These are phyloP conservation scores for Pyrus hybrid DNA, from an alignment of 331 rosid genomes.

Conservation along the genomic window DNA sequence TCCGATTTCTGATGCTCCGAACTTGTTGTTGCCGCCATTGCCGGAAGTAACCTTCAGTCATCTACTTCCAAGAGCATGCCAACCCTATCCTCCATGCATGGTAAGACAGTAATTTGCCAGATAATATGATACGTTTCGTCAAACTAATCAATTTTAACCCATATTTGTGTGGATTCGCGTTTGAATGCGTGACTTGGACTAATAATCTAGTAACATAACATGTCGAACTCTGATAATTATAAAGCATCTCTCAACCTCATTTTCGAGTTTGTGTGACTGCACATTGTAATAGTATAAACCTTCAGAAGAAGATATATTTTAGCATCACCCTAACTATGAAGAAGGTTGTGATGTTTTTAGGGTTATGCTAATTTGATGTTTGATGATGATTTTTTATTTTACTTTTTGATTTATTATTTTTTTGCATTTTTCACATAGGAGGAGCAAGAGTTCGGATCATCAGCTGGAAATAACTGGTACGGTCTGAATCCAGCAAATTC, in stretches of 20 bases:
- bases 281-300: not conserved
- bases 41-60: not conserved
- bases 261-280: not conserved
- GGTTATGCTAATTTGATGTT: not conserved
- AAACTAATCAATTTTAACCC: not conserved
- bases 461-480: not conserved
- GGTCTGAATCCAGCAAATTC: not conserved
- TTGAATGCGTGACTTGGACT: not conserved
- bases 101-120: not conserved
- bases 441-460: not conserved
- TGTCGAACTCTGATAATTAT: not conserved
- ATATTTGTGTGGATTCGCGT: not conserved
- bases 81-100: not conserved
- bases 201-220: not conserved
- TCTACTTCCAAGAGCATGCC: not conserved
- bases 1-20: not conserved
- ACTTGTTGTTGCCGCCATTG: not conserved
- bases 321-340: not conserved
- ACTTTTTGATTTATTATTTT: not conserved
- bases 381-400: not conserved
- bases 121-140: not conserved
- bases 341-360: not conserved
- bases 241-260: not conserved
- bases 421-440: not conserved
- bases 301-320: not conserved